Base-by-base conservation (phyloP, 352 stramenopile genomes). In the Phytophthora palmivora region DNA sequence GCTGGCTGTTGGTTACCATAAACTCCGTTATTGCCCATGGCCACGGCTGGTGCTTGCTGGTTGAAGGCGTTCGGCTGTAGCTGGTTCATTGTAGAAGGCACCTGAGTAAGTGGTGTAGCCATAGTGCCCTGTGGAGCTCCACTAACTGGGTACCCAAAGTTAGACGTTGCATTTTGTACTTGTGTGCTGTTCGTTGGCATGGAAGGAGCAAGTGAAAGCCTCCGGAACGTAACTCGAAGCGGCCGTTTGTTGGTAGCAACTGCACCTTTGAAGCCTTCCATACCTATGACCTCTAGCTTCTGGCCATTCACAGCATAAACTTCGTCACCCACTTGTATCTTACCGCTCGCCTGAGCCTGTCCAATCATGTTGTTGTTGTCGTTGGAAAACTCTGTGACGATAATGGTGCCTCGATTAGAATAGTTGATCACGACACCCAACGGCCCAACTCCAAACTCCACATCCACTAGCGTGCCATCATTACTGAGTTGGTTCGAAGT, bases 371-470 rank as follows among this genome's bases (percentile, higher is more conserved):
- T 88, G 26, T 82, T 85, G 28, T 70, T 77, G 58, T 89, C 84
- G 16, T 76, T 75, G 1, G 87, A 91, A 65, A 93, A 95, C 45
- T 93, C 87, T 8, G 85, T 93, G 42, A 95, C 85, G 12, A 91
- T 60, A 37, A 95, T 86, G 12, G 78, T 89, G 11, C 83, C 82
- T 24, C 67, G 79, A 19, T 78, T 67, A 9, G 87, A 91, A 45
- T 93, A 89, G 39, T 95, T 93, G 45, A 95, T 94, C 52, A 95
- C 87, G 30, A 94, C 87, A 1, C 85, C 85, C 19, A 95, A 66
- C 2, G 84, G 87, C 11, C 87, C 87, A 28, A 74, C 58, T 0
- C 69, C 74, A 67, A 95, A 95, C 19, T 87, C 66, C 49, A 94
- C 86, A 21, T 91, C 63, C 2, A 87, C 58, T 9, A 88, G 71